Conservation (phyloP, 2,329 filamentous ascomycete species). For the Fusarium fracticaudum region DNA sequence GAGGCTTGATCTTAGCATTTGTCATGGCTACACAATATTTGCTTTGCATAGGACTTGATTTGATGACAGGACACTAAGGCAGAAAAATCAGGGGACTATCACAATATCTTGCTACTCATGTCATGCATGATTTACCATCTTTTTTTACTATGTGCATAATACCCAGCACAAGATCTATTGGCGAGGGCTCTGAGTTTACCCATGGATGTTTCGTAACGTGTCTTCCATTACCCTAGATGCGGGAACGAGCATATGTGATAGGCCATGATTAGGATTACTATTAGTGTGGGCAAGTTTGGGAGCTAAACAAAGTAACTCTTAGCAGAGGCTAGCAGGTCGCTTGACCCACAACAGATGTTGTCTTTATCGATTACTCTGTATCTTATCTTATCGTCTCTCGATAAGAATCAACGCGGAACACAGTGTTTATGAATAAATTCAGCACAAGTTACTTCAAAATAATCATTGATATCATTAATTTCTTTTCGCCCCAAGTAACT, state of each 20-base stretch:
- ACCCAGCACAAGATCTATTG: background rate
- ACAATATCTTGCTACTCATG: accelerated
- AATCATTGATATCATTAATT: background rate
- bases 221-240: background rate
- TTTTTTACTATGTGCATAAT: accelerated
- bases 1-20: no score
- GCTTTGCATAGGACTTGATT: accelerated
- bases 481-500: accelerated
- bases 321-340: background rate
- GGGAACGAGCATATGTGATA: no score
- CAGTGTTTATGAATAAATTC: background rate
- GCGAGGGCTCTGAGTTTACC: accelerated
- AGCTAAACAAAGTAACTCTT: background rate
- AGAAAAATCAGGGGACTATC: accelerated
- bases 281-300: accelerated
- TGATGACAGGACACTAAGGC: accelerated
- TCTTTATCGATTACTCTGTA: no score
- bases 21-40: no score
- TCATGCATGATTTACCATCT: accelerated
- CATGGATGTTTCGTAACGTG: accelerated
- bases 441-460: no score
- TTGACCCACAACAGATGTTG: background rate
- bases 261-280: background rate
- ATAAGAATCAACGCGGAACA: background rate
- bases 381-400: background rate